Evolutionary conservation across 768 basidiomycete genomes (phyloP), one percentile per base, ranked within the genome.

Genomic region (Mycena sanguinolenta): DNA sequence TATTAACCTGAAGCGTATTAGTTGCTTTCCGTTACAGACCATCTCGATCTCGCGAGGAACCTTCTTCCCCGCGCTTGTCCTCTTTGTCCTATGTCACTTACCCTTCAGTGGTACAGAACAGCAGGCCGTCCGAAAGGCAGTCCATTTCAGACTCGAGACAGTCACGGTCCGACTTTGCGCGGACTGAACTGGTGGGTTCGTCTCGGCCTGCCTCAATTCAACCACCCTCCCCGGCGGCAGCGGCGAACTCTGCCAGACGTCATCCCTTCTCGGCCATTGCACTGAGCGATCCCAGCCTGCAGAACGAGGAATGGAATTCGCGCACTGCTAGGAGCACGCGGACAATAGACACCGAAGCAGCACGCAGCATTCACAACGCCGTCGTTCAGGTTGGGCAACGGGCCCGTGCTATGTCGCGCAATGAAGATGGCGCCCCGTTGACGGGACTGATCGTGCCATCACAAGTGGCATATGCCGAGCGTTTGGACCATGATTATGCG

Each of bases 311-410:
- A 21, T 74, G 72, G 67, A 64, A 63, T 14, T 54, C 64, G 23
- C 12, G 16, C 23, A 71, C 74, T 65, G 75, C 74, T 19, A 70
- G 72, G 42, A 75, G 73, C 54, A 77, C 70, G 42, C 70, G 69
- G 16, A 75, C 75, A 9, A 67, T 75, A n/a, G 77, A 78, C 49
- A 67, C 75, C 8, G 50, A 27, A 14, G 65, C 70, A 25, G 73
- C 75, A 36, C 65, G 57, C 19, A 77, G 77, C 42, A 73, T 75
- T 23, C 38, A 67, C 13, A 61, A 74, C n/a, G 77, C 75, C n/a
- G 71, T 76, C 16, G 73, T 76, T 28, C 74, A 74, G 34, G 73
- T 73, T 17, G 77, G 71, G 14, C 69, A 66, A 69, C 72, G 74
- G 14, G 69, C 69, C 44, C 64, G 66, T 28, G 65, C 68, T 13